Evolutionary conservation across 805 yeast genomes (phyloP).

Genomic region (Candida lessepsii): DNA sequence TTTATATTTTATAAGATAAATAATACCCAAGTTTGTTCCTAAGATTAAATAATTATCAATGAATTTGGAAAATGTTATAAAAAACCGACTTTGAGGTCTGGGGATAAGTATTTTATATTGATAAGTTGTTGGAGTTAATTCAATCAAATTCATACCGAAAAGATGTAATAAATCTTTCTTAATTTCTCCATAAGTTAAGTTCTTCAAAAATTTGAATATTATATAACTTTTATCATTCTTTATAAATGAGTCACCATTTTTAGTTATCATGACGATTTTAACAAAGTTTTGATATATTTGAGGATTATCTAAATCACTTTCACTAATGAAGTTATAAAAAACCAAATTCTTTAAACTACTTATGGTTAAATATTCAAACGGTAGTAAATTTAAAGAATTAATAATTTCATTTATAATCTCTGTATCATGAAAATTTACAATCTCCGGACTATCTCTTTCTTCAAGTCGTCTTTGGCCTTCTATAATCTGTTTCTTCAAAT

Average conservation of each 20-base stretch:
- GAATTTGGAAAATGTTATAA: conserved; percentile 15
- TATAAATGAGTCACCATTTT: conserved; percentile 5
- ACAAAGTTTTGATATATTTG: conserved; percentile 17
- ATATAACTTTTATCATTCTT: conserved; percentile 9
- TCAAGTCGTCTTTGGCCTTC: no score
- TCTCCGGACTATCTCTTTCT: not conserved
- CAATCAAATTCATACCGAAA: conserved; percentile 16
- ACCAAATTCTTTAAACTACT: conserved; percentile 12
- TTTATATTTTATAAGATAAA: conserved; percentile 13
- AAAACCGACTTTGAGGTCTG: conserved; percentile 13
- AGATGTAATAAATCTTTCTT: conserved; percentile 17
- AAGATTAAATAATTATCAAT: conserved; percentile 14
- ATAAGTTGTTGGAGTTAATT: conserved; percentile 5
- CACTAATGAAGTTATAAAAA: conserved; percentile 16
- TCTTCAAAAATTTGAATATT: conserved; percentile 12
- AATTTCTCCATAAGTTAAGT: conserved; percentile 16
- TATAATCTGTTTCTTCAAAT: no score
- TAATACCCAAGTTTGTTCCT: conserved; percentile 16
- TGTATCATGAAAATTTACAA: not conserved
- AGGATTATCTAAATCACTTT: conserved; percentile 19
- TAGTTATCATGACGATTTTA: conserved; percentile 3
- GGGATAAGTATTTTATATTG: conserved; percentile 9
- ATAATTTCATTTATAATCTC: conserved; percentile 8
- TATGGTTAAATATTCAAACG: conserved; percentile 15
- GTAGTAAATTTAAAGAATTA: conserved; percentile 11